Conservation (phyloP, 768 basidiomycete species). For the Hydnomerulius pinastri region DNA sequence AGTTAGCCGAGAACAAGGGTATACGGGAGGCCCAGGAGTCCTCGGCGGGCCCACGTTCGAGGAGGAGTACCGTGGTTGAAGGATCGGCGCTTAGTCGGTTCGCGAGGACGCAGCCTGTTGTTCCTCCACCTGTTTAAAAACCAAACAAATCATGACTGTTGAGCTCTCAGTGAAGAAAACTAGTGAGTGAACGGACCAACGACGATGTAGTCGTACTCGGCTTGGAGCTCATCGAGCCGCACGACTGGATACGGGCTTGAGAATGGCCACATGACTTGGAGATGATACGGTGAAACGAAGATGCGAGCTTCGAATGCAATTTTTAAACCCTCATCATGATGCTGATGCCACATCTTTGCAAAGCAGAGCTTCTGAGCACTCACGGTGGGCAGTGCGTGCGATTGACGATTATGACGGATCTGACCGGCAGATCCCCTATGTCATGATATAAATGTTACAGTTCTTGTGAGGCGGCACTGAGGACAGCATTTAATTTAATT, state of each 20-base stretch:
- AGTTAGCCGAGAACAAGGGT: constrained; percentile 35
- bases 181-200: not conserved
- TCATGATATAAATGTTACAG: no score
- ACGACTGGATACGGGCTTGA: not conserved
- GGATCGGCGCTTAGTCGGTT: constrained; percentile 38
- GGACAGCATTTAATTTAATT: no score
- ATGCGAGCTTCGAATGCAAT: no score
- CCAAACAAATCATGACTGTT: not conserved
- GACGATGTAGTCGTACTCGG: constrained; percentile 3
- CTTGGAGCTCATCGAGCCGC: not conserved
- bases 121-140: constrained; percentile 30
- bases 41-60: constrained; percentile 35
- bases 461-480: no score
- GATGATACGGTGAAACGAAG: no score
- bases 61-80: constrained; percentile 29
- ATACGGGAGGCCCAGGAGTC: constrained; percentile 30
- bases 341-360: no score
- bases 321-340: no score
- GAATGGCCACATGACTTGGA: constrained; percentile 8
- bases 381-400: no score
- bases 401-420: no score
- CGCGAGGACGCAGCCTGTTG: constrained; percentile 42
- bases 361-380: no score
- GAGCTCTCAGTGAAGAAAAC: not conserved
- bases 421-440: no score